Evolutionary conservation across 495 filamentous ascomycete species (phyloP).

Genomic region (Aspergillus egyptiacus): DNA sequence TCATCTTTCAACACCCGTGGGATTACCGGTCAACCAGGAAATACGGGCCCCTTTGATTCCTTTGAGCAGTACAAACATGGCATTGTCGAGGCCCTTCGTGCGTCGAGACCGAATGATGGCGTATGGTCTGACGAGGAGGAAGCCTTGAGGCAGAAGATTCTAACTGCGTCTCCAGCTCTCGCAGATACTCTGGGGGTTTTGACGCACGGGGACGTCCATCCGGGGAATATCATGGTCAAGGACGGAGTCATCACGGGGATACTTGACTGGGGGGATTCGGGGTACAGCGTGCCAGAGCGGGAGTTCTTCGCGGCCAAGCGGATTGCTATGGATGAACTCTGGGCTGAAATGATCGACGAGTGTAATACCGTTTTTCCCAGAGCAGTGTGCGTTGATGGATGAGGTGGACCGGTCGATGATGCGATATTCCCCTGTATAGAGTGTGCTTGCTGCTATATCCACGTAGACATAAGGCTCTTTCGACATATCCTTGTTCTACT

Average conservation of each 20-base stretch:
- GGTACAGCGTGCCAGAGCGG: not conserved
- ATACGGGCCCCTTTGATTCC: not conserved
- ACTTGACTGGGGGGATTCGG: not conserved
- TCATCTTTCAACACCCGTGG: not conserved
- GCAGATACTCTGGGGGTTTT: not conserved
- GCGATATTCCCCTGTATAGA: not conserved
- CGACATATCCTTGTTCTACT: not conserved
- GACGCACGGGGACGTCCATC: not conserved
- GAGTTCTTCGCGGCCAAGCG: not conserved
- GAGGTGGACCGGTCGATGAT: constrained; percentile 1
- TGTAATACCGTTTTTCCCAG: not conserved
- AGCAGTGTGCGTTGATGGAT: not conserved
- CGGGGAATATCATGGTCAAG: constrained; percentile 1
- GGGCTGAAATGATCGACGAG: not conserved
- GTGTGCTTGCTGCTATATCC: not conserved
- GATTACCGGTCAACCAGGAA: not conserved
- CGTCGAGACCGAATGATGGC: not conserved
- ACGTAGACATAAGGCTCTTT: not conserved
- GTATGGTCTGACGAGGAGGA: not conserved
- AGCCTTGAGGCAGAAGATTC: not conserved
- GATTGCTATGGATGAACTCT: not conserved
- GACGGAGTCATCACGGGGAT: not conserved
- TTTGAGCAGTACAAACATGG: not conserved
- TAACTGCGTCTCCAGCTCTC: not conserved
- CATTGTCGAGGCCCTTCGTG: not conserved